These are phyloP conservation scores for Crithidia mellificae DNA, from an alignment of 208 protist species.

Conservation along the genomic window DNA sequence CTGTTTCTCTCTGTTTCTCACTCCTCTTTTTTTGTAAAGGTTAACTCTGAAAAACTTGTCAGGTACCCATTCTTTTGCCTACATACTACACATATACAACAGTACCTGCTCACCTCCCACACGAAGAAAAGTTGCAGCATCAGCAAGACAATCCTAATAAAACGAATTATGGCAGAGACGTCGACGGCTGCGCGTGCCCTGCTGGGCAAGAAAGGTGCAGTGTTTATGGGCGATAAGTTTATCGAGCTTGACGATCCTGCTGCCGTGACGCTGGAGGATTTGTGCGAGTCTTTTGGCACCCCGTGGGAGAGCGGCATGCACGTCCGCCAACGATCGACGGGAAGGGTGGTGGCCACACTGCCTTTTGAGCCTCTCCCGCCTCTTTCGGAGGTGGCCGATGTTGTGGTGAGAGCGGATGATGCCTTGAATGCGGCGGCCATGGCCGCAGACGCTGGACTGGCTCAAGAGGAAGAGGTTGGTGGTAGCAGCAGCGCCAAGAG, in stretches of 20 bases:
- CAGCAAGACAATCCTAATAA: not conserved
- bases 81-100: too few relatives aligned
- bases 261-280: slow-evolving; percentile 64
- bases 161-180: not conserved
- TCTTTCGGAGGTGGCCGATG: slow-evolving; percentile 8
- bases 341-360: slow-evolving; percentile 70
- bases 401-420: not conserved
- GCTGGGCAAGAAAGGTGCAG: slow-evolving; percentile 28
- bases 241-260: slow-evolving; percentile 67
- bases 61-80: too few relatives aligned
- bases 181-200: not conserved
- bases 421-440: not conserved
- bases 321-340: slow-evolving; percentile 47
- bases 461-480: not conserved
- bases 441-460: not conserved
- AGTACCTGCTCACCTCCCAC: too few relatives aligned
- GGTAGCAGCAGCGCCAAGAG: not conserved
- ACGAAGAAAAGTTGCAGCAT: too few relatives aligned
- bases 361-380: slow-evolving; percentile 65
- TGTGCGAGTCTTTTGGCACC: slow-evolving; percentile 70
- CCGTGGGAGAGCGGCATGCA: slow-evolving; percentile 49
- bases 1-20: too few relatives aligned
- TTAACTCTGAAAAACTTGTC: too few relatives aligned
- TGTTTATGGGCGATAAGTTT: slow-evolving; percentile 67
- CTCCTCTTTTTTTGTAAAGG: too few relatives aligned